These are phyloP conservation scores for Microdochium paspali DNA, from an alignment of 2,329 filamentous ascomycete genomes.

Conservation along the genomic window DNA sequence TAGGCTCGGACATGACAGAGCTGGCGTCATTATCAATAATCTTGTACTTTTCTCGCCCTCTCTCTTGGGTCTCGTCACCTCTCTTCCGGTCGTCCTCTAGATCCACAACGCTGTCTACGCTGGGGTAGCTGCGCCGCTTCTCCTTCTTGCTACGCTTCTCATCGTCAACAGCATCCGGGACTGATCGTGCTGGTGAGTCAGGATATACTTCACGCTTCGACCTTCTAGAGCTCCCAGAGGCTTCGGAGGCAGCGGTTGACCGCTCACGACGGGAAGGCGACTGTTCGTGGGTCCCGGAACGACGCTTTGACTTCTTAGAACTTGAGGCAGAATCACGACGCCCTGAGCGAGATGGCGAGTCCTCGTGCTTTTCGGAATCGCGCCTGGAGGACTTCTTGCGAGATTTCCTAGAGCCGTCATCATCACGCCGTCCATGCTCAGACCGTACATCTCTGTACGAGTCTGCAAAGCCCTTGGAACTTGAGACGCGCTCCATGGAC, in stretches of 20 bases:
- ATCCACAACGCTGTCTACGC: slow-evolving; percentile 12
- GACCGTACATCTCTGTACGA: background rate
- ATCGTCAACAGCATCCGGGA: slow-evolving; percentile 8
- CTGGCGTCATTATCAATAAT: slow-evolving; percentile 32
- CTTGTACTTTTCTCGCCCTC: slow-evolving; percentile 27
- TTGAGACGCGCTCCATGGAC: background rate
- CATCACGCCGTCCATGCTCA: background rate
- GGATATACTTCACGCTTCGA: slow-evolving; percentile 19
- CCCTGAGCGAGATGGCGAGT: background rate
- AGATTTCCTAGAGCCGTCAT: background rate
- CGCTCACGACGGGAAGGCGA: slow-evolving; percentile 14
- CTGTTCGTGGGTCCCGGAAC: slow-evolving; percentile 11
- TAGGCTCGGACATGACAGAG: slow-evolving; percentile 36
- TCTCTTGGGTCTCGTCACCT: slow-evolving; percentile 24
- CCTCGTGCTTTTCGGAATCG: background rate
- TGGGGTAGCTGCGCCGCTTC: slow-evolving; percentile 25
- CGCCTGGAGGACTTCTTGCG: background rate
- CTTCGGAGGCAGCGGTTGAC: slow-evolving; percentile 22
- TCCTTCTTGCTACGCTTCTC: slow-evolving; percentile 26
- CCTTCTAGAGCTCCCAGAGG: slow-evolving; percentile 20
- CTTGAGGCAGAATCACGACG: background rate
- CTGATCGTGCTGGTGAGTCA: slow-evolving; percentile 10
- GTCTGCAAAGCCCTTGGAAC: background rate
- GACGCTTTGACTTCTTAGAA: slow-evolving; percentile 6
- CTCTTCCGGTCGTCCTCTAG: slow-evolving; percentile 1